Evolutionary conservation across 768 basidiomycete species (phyloP).

Genomic region (Russula vinacea): DNA sequence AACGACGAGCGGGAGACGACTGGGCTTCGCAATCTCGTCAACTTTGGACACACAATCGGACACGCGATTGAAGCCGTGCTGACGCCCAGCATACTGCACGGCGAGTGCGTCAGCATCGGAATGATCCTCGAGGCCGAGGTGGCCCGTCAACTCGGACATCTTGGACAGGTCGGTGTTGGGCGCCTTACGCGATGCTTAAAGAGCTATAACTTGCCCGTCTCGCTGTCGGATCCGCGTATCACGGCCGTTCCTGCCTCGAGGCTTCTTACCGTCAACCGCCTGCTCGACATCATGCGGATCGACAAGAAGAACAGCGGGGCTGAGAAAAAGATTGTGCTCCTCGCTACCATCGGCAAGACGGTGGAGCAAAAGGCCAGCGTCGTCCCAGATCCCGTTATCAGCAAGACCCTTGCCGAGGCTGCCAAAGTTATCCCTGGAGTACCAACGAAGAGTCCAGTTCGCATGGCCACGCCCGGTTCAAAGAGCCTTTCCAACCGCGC

Average conservation of each 20-base stretch:
- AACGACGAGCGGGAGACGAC: slow-evolving; percentile 90
- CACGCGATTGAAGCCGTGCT: slow-evolving; percentile 97
- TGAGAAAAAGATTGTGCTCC: slow-evolving; percentile 90
- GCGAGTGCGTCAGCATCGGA: slow-evolving; percentile 92
- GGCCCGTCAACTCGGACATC: slow-evolving; percentile 79
- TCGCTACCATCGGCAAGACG: slow-evolving; percentile 87
- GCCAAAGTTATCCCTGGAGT: slow-evolving; percentile 68
- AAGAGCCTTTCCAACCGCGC: slow-evolving; percentile 97
- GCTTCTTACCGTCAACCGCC: slow-evolving; percentile 68
- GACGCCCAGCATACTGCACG: slow-evolving; percentile 90
- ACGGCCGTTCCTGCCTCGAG: slow-evolving; percentile 65
- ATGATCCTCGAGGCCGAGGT: slow-evolving; percentile 98
- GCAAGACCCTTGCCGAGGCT: slow-evolving; percentile 76
- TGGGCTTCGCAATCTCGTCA: slow-evolving; percentile 95
- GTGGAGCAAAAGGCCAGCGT: slow-evolving; percentile 88
- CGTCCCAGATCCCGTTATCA: slow-evolving; percentile 77
- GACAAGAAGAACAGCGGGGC: slow-evolving; percentile 97
- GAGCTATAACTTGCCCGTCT: slow-evolving; percentile 86
- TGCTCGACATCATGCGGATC: slow-evolving; percentile 83
- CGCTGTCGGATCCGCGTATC: slow-evolving; percentile 76
- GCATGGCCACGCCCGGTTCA: slow-evolving; percentile 92
- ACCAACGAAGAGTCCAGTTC: slow-evolving; percentile 49
- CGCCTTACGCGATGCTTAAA: slow-evolving; percentile 84
- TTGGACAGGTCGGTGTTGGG: slow-evolving; percentile 90
- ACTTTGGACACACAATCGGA: slow-evolving; percentile 97